A percentile compares a stretch with the other conserved stretches of the same genome.
phyloP scores from a whole-genome alignment of 202 grass and related monocot species.

The Zizania palustris region DNA sequence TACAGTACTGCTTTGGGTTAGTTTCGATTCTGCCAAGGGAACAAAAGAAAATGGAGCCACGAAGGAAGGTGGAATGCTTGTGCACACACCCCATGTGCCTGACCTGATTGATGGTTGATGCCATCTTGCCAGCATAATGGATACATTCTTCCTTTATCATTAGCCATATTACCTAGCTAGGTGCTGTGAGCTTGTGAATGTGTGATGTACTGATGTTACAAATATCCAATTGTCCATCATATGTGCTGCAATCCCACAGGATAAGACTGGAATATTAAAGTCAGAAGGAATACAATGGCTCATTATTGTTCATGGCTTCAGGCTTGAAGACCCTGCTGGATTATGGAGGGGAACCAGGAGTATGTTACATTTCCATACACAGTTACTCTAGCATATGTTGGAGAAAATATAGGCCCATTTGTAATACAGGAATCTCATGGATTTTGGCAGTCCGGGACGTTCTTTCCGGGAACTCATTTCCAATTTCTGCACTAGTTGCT shows the following conservation, averaged over 20 bases:
- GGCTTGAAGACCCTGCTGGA: neutral
- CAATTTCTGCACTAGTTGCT: neutral
- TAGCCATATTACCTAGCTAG: neutral
- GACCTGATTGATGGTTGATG: no score
- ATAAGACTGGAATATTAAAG: conserved; percentile 19
- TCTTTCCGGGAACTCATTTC: neutral
- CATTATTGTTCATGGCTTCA: neutral
- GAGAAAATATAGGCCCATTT: neutral
- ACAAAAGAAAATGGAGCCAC: conserved; percentile 45
- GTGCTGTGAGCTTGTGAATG: neutral
- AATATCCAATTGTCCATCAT: conserved; percentile 4
- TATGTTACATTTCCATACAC: neutral
- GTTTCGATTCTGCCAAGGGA: conserved; percentile 40
- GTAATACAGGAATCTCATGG: neutral
- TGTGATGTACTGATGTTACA: neutral
- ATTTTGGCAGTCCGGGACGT: neutral
- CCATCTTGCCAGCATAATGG: no score
- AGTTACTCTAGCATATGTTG: neutral
- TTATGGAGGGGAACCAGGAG: neutral
- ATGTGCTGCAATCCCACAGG: conserved; percentile 8
- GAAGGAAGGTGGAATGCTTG: conserved; percentile 26
- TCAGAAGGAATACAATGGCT: conserved; percentile 15
- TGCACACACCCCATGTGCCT: neutral
- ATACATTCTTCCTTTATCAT: no score
- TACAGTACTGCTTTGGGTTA: conserved; percentile 25